A percentile compares a stretch with the other conserved stretches of the same genome.
These are phyloP conservation scores for Alternaria ethzedia DNA, from an alignment of 2,329 filamentous ascomycete species.

Conservation along the genomic window DNA sequence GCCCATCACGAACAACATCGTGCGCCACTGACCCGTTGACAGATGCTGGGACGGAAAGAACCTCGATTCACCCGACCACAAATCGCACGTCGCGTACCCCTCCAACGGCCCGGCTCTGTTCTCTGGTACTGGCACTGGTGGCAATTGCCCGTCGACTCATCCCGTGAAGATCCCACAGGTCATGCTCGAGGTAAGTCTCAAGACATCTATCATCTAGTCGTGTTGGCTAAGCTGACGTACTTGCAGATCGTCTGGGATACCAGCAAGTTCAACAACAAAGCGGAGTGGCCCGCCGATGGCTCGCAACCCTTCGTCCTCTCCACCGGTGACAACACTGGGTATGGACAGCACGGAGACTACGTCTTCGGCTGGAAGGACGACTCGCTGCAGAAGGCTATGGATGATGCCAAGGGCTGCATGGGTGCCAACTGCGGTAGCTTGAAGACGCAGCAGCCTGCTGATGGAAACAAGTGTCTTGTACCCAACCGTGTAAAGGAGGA, in stretches of 20 bases:
- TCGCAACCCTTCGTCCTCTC: conserved; percentile 37
- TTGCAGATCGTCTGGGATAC: conserved; percentile 52
- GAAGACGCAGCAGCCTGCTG: conserved; percentile 31
- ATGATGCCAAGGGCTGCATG: conserved; percentile 37
- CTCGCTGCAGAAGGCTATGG: conserved; percentile 40
- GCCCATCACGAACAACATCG: too few species aligned
- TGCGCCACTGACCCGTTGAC: conserved; percentile 43
- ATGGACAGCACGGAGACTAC: conserved; percentile 36
- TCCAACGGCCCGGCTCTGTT: conserved; percentile 33
- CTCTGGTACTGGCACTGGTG: conserved; percentile 33
- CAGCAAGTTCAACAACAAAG: conserved; percentile 42
- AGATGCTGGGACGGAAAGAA: conserved; percentile 59
- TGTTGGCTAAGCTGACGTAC: not conserved
- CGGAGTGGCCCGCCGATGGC: conserved; percentile 39
- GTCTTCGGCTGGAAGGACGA: conserved; percentile 42
- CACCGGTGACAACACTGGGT: conserved; percentile 31
- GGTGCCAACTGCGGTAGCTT: conserved; percentile 34
- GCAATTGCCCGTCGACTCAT: conserved; percentile 52
- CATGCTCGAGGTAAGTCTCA: conserved; percentile 48
- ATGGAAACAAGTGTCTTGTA: conserved; percentile 31
- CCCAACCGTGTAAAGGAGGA: conserved; percentile 33
- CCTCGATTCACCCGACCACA: conserved; percentile 56
- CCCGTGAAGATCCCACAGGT: conserved; percentile 56
- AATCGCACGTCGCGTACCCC: conserved; percentile 58
- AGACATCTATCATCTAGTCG: rapidly evolving